phyloP scores from a whole-genome alignment of 75 land plant genomes.

The Pseudotsuga menziesii region DNA sequence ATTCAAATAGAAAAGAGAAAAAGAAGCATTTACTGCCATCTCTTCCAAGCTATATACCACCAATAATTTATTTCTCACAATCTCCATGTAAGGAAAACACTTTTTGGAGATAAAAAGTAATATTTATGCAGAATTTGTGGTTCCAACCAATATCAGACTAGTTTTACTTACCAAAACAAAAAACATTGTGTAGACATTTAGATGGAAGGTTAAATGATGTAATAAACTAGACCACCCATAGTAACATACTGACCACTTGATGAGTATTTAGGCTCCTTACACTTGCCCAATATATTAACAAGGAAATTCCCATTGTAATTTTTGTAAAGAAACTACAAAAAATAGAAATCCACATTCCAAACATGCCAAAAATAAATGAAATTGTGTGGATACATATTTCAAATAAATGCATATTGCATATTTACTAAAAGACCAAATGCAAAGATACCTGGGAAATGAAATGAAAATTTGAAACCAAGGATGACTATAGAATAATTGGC shows the following conservation, averaged over 20 bases:
- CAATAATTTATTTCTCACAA: not conserved
- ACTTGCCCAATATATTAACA: conserved; percentile 58
- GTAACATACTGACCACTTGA: conserved; percentile 57
- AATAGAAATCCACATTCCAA: not conserved
- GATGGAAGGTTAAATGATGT: conserved; percentile 70
- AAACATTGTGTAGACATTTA: not conserved
- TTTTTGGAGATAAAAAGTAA: not conserved
- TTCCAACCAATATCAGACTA: not conserved
- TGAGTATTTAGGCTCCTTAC: conserved; percentile 74
- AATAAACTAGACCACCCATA: conserved; percentile 75
- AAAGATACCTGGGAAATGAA: conserved; percentile 65
- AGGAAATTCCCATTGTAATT: conserved; percentile 63
- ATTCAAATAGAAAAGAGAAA: conserved; percentile 61
- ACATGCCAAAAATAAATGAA: not conserved
- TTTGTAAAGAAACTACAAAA: conserved; percentile 48
- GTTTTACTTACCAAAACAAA: not conserved
- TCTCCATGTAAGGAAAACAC: not conserved
- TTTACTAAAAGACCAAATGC: not conserved
- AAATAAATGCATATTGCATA: not conserved
- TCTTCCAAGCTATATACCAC: conserved; percentile 61
- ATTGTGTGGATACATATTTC: not conserved
- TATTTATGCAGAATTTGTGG: not conserved
- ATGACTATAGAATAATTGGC: conserved; percentile 76
- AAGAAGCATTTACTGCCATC: conserved; percentile 77
- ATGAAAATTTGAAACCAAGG: conserved; percentile 64